These are phyloP conservation scores for Colletotrichum scovillei DNA, from an alignment of 2,329 filamentous ascomycete species.

Conservation along the genomic window DNA sequence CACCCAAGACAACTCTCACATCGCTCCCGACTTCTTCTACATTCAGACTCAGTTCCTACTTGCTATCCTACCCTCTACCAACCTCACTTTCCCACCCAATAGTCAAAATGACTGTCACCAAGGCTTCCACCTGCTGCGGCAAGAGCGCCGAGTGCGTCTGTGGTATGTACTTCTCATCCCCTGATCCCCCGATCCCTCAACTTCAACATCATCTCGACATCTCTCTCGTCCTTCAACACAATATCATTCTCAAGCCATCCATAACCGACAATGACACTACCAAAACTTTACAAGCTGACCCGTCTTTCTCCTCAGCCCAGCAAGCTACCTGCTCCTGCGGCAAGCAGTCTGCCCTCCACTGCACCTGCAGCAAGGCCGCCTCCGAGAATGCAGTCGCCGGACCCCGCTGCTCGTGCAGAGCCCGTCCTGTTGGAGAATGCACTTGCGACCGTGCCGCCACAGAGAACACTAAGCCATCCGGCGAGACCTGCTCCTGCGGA, in stretches of 20 bases:
- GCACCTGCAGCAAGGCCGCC: slow-evolving; percentile 82
- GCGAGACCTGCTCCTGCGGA: slow-evolving; percentile 80
- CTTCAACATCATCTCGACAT: neutral
- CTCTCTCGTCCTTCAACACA: slow-evolving; percentile 13
- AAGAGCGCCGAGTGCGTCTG: slow-evolving; percentile 65
- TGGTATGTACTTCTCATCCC: slow-evolving; percentile 55
- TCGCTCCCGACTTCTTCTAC: neutral
- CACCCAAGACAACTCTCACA: neutral
- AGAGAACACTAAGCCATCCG: slow-evolving; percentile 74
- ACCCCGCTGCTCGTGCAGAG: slow-evolving; percentile 84
- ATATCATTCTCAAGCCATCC: neutral
- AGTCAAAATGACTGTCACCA: slow-evolving; percentile 48
- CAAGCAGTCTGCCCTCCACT: slow-evolving; percentile 86
- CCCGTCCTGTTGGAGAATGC: slow-evolving; percentile 82
- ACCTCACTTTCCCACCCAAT: slow-evolving; percentile 3
- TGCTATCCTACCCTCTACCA: neutral
- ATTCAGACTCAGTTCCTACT: neutral
- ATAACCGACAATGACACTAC: neutral
- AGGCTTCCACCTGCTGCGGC: slow-evolving; percentile 66
- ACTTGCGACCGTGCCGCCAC: slow-evolving; percentile 78
- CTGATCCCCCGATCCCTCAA: neutral
- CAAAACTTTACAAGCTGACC: slow-evolving; percentile 11
- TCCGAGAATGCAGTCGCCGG: slow-evolving; percentile 80
- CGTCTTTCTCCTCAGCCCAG: slow-evolving; percentile 56
- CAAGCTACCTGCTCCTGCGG: slow-evolving; percentile 88